Evolutionary conservation across 2,329 filamentous ascomycete genomes (phyloP), one percentile per base, ranked within the genome.

Genomic region (Penicillium sp.): DNA sequence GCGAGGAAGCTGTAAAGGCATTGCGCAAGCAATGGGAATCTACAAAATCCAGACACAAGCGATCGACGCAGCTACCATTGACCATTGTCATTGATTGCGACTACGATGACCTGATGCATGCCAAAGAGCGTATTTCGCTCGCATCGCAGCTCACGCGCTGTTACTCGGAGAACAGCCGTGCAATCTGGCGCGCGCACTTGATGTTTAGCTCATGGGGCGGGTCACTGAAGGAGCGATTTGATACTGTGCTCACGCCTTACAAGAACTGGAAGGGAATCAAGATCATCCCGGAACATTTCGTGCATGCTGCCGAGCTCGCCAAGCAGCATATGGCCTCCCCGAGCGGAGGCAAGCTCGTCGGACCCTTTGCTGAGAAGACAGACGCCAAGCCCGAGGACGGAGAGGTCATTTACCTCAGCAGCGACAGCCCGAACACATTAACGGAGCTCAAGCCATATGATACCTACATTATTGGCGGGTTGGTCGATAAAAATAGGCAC

Each of bases 401-500:
- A 40, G 79, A 85, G 64, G 76, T 96, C 6, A 80, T 98, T 47
- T 98, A 98, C 64, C 80, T 98, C 4, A 88, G 88, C 6, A 89
- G 89, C 13, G 93, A 98, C 68, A 94, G 89, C n/a, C 83, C 86
- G 0, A 78, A 95, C 56, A 91, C 86, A 0, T 77, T 98, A 24
- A 84, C 85, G 5, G 80, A 86, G 35, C 78, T 98, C 35, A 89
- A 90, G 65, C 88, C 90, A 0, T 85, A 93, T 69, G 89, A 85
- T 50, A 91, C 83, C 48, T 98, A 98, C 68, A 85, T 98, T 52
- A 86, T 98, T 46, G 93, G 93, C 28, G 93, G 91, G 0, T 76
- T 98, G 28, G 93, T 98, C 22, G 93, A 98, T 72, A 90, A 90
- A 71, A 98, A 98, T 69, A 81, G 93, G 36, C 85, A 98, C 69